Percentiles rank a stretch among this genome's conserved stretches.
Evolutionary conservation across 306 rosid species (phyloP).

Genomic region (Lathyrus tuberosus): DNA sequence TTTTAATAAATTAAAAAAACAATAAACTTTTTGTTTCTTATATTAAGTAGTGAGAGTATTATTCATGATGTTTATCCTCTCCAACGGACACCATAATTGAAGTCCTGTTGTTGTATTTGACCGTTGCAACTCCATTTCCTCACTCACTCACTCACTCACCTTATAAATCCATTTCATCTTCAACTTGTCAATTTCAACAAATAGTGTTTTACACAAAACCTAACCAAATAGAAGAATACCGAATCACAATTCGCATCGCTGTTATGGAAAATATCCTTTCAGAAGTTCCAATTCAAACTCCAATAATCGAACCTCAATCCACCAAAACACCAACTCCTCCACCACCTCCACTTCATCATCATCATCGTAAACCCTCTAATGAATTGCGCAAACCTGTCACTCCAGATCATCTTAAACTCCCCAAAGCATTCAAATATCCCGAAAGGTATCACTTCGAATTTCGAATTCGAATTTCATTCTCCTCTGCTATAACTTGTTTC

Average conservation of each 20-base stretch:
- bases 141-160: neutral
- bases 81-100: conserved; percentile 8
- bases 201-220: neutral
- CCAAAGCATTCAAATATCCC: conserved; percentile 80
- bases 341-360: conserved; percentile 32
- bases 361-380: conserved; percentile 36
- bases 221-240: neutral
- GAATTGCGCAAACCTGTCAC: conserved; percentile 61
- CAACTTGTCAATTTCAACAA: too few species aligned
- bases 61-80: neutral
- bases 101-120: neutral
- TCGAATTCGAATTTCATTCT: neutral
- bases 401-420: conserved; percentile 74
- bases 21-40: too few species aligned
- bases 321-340: conserved; percentile 53
- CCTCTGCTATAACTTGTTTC: neutral
- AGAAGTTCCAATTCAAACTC: conserved; percentile 44
- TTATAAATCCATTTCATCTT: neutral
- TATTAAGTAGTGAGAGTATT: too few species aligned
- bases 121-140: conserved; percentile 1
- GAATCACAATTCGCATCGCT: neutral
- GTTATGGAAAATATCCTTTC: conserved; percentile 54
- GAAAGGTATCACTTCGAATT: conserved; percentile 62
- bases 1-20: too few species aligned
- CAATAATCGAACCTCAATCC: conserved; percentile 38